A percentile compares a stretch with the other conserved stretches of the same genome.
Conservation (phyloP, 2,329 filamentous ascomycete genomes). For the Fusarium lyarnte region DNA sequence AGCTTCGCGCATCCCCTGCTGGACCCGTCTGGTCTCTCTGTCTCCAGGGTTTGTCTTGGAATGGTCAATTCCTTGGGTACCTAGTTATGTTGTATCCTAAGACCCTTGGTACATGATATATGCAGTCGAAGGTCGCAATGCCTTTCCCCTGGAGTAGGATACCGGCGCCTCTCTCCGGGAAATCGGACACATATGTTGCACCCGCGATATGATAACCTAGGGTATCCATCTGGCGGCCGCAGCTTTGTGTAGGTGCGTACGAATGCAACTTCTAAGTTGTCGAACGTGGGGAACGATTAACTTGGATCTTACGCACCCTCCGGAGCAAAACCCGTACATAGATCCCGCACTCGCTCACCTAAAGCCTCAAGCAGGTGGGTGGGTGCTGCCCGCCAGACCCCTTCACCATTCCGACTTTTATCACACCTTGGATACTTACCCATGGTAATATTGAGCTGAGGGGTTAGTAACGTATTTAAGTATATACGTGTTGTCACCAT, state of each 20-base stretch:
- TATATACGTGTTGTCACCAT: neutral
- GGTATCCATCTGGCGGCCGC: neutral
- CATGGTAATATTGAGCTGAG: neutral
- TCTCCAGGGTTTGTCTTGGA: neutral
- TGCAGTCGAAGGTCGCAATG: neutral
- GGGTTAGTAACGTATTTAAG: neutral
- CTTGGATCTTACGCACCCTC: constrained; percentile 6
- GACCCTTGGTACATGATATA: constrained; percentile 21
- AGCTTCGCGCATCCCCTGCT: constrained; percentile 8
- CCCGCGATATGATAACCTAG: neutral
- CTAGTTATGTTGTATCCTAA: neutral
- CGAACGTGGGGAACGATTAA: constrained; percentile 10
- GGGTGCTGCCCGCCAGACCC: neutral
- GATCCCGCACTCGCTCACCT: neutral
- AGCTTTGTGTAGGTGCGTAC: neutral
- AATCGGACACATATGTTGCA: neutral
- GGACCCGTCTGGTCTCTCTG: neutral
- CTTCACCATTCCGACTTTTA: neutral
- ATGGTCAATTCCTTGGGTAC: neutral
- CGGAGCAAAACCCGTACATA: neutral
- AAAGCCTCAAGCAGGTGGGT: neutral
- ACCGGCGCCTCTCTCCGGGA: neutral
- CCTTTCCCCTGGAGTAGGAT: neutral
- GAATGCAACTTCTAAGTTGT: neutral
- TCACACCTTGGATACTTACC: neutral